Base-by-base conservation (phyloP, 352 stramenopile species). In the Phytopythium aichiense region DNA sequence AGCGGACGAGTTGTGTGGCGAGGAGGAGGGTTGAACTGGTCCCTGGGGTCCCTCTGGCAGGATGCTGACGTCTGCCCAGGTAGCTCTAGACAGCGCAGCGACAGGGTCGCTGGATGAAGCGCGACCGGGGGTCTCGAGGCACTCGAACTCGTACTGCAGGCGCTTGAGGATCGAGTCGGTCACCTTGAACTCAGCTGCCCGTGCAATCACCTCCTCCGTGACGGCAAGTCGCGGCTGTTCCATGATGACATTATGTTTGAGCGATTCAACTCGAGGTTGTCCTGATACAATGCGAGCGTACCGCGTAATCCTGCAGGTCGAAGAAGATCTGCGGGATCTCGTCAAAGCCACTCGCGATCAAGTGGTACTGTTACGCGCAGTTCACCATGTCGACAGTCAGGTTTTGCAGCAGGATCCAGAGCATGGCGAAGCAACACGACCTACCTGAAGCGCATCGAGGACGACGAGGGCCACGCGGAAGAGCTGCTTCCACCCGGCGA, bases 251-350 rank as follows among this genome's bases (percentile, higher is more conserved):
- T 22, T 16, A 0, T 13, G 40, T 46, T 46, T 23, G 40, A 40
- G 35, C 8, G 6, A 15, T 16, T 22, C 38, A 55, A 51, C 23
- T 51, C 7, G 4, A 40, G 35, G 35, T 11, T 15, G 64, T 16
- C 40, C 28, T 35, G 7, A 55, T 11, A 45, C 15, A 15, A 42
- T 42, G 13, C 12, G 18, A 9, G 59, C 82, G 55, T 60, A 92
- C 83, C n/a, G 77, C 80, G 48, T 82, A 71, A 28, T 72, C 68
- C 33, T 82, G 75, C 7, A 92, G 74, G 48, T 89, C 79, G 71
- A 90, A 90, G 43, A 92, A 87, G 35, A 92, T 68, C 58, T 87
- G 77, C 31, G 83, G 76, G 40, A 92, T 89, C 54, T 89, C 79
- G 51, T 91, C 81, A 69, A 91, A 92, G 8, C 59, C 56, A 13